Conservation (phyloP, 202 grass and related monocot genomes). For the Carex sylvatica region DNA sequence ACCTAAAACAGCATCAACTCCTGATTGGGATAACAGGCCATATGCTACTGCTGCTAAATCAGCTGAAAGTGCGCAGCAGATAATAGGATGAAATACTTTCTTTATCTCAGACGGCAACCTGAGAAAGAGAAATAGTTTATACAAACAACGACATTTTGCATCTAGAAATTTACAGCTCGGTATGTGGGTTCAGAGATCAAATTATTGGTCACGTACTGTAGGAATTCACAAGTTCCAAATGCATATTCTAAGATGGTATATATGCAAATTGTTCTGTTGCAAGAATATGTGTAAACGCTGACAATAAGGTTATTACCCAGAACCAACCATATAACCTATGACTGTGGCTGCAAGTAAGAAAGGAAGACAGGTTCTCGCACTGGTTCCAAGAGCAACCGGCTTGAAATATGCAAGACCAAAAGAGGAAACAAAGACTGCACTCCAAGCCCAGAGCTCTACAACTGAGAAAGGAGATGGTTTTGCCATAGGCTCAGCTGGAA, state of each 20-base stretch:
- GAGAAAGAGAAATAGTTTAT: slow-evolving; percentile 7
- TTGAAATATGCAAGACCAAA: slow-evolving; percentile 55
- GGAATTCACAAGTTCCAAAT: neutral
- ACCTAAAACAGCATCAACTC: slow-evolving; percentile 80
- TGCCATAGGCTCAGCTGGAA: slow-evolving; percentile 77
- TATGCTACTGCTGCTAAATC: slow-evolving; percentile 64
- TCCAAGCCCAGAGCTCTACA: slow-evolving; percentile 55
- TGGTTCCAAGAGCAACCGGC: slow-evolving; percentile 58
- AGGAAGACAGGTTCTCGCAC: slow-evolving; percentile 67
- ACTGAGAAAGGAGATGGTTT: slow-evolving; percentile 62
- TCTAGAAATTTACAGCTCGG: neutral
- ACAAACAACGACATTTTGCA: neutral
- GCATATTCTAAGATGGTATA: neutral
- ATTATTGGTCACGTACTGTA: neutral
- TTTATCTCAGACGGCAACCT: slow-evolving; percentile 70
- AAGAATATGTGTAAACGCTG: neutral
- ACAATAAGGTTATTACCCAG: slow-evolving; percentile 52
- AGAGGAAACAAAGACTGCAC: slow-evolving; percentile 44
- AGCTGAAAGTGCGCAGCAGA: slow-evolving; percentile 70
- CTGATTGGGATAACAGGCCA: slow-evolving; percentile 51
- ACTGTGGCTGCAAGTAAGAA: slow-evolving; percentile 83
- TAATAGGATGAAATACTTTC: slow-evolving; percentile 82
- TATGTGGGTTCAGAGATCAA: neutral
- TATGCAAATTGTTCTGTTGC: neutral
- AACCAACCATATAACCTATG: slow-evolving; percentile 86